A percentile compares a stretch with the other conserved stretches of the same genome.
These are phyloP conservation scores for Cyathus striatus DNA, from an alignment of 768 basidiomycete species.

Conservation along the genomic window DNA sequence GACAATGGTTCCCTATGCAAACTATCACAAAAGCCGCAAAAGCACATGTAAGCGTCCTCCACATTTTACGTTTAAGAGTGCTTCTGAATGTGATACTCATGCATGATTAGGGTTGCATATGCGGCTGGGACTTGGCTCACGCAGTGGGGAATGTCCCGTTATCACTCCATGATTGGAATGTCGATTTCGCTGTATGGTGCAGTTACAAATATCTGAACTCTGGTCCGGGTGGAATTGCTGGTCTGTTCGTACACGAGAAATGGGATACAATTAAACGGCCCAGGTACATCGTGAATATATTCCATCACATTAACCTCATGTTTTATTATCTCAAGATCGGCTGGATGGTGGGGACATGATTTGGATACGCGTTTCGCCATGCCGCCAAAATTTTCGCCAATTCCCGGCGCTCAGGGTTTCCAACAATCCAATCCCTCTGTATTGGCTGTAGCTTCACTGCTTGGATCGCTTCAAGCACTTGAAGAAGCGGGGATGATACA, in stretches of 20 bases:
- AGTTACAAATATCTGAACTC: slow-evolving; percentile 98
- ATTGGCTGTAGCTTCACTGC: slow-evolving; percentile 70
- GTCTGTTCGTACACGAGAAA: slow-evolving; percentile 82
- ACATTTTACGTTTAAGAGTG: slow-evolving; percentile 7
- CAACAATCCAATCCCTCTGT: slow-evolving; percentile 95
- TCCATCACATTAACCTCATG: slow-evolving; percentile 4
- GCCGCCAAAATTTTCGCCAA: slow-evolving; percentile 78
- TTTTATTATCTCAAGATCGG: slow-evolving; percentile 46
- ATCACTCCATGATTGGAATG: slow-evolving; percentile 85
- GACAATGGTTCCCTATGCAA: slow-evolving; percentile 89
- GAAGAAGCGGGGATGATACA: slow-evolving; percentile 72
- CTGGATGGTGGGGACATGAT: slow-evolving; percentile 99
- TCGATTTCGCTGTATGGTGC: slow-evolving; percentile 99
- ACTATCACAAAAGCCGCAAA: slow-evolving; percentile 81
- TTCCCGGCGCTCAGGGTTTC: slow-evolving; percentile 89
- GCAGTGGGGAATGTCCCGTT: slow-evolving; percentile 91
- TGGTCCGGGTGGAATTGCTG: slow-evolving; percentile 96
- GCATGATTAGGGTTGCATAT: slow-evolving; percentile 73
- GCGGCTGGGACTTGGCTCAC: slow-evolving; percentile 97
- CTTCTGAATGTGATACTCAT: slow-evolving; percentile 1
- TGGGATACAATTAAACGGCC: slow-evolving; percentile 63
- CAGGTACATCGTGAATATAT: slow-evolving; percentile 37
- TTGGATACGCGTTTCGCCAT: slow-evolving; percentile 84
- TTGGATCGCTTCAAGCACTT: slow-evolving; percentile 81
- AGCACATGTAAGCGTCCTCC: slow-evolving; percentile 52